Evolutionary conservation across 352 stramenopile genomes (phyloP).

Genomic region (Phytophthora sp.): DNA sequence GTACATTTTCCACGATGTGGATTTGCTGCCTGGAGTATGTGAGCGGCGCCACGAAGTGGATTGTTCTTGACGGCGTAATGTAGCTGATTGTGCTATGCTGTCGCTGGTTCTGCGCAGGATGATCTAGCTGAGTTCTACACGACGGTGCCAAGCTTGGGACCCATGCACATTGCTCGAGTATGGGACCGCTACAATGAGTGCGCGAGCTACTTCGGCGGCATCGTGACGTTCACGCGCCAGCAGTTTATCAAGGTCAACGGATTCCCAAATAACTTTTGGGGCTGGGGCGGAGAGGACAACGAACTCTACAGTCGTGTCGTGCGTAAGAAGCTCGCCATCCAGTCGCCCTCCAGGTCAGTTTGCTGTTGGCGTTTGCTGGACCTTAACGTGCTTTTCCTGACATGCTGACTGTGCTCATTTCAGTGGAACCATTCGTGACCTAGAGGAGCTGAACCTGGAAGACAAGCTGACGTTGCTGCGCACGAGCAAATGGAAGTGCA

Average conservation of each 20-base stretch:
- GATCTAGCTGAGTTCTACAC: constrained; percentile 87
- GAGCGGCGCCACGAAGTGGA: too few species aligned
- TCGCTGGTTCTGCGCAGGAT: constrained; percentile 29
- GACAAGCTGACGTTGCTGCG: constrained; percentile 49
- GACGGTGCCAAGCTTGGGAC: constrained; percentile 55
- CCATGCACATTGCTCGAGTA: constrained; percentile 94
- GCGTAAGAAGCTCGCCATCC: constrained; percentile 52
- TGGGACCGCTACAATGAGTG: constrained; percentile 96
- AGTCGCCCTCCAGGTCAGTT: constrained; percentile 38
- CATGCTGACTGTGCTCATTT: constrained; percentile 1
- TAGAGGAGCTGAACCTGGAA: constrained; percentile 49
- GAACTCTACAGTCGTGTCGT: constrained; percentile 62
- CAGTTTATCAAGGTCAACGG: constrained; percentile 95
- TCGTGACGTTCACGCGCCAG: constrained; percentile 87
- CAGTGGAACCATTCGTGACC: constrained; percentile 54
- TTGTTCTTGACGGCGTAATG: too few species aligned
- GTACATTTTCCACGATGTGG: constrained; percentile 97
- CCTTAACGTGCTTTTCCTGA: neutral
- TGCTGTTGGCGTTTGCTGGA: too few species aligned
- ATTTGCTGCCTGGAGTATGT: constrained; percentile 87
- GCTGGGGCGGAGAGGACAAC: constrained; percentile 64
- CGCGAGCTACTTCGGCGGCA: constrained; percentile 94
- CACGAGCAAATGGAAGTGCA: constrained; percentile 59
- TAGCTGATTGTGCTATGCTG: too few species aligned
- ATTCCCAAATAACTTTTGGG: constrained; percentile 97